These are phyloP conservation scores for Pythium monospermum DNA, from an alignment of 352 stramenopile genomes.

Conservation along the genomic window DNA sequence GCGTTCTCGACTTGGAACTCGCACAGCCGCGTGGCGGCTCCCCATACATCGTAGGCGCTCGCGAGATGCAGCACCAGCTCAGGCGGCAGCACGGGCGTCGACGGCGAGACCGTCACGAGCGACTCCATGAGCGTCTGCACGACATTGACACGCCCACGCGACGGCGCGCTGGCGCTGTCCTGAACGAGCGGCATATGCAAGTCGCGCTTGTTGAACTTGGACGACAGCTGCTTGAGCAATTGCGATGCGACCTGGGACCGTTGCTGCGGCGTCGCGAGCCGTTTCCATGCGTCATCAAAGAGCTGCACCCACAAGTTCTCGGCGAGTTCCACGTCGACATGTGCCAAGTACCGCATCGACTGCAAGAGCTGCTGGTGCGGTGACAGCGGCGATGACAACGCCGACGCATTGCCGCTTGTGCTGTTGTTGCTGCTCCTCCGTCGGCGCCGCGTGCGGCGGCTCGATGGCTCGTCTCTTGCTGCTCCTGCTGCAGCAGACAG, in stretches of 20 bases:
- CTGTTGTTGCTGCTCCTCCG: not conserved
- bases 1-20: slow-evolving; percentile 82
- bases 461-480: not conserved
- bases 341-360: slow-evolving; percentile 59
- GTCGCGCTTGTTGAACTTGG: slow-evolving; percentile 86
- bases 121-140: slow-evolving; percentile 82
- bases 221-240: slow-evolving; percentile 75
- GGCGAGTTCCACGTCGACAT: slow-evolving; percentile 81
- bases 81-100: slow-evolving; percentile 66
- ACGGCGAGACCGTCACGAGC: slow-evolving; percentile 53
- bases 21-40: slow-evolving; percentile 55
- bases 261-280: slow-evolving; percentile 40
- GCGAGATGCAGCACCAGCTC: slow-evolving; percentile 83
- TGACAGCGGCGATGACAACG: not conserved
- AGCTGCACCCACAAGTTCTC: slow-evolving; percentile 81
- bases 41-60: slow-evolving; percentile 83
- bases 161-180: not conserved
- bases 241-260: slow-evolving; percentile 53
- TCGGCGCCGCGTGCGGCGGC: too few relatives aligned
- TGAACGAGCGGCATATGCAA: slow-evolving; percentile 60
- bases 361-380: slow-evolving; percentile 29
- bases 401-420: not conserved
- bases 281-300: slow-evolving; percentile 54
- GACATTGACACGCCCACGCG: slow-evolving; percentile 53
- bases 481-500: slow-evolving; percentile 22